Evolutionary conservation across 352 stramenopile species (phyloP).

Genomic region (Phytopythium helicoides): DNA sequence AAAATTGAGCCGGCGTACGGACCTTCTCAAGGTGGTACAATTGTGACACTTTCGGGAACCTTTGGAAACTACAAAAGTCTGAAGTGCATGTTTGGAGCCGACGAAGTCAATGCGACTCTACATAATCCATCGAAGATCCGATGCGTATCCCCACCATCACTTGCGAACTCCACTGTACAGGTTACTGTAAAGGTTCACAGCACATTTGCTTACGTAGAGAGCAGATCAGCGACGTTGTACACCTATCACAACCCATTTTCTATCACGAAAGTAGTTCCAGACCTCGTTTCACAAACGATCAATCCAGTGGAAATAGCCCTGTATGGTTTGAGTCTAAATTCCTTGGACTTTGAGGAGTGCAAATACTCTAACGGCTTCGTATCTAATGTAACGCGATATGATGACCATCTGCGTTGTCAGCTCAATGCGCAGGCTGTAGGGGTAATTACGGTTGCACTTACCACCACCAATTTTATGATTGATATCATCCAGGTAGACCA

Average conservation of each 20-base stretch:
- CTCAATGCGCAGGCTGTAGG: constrained; percentile 32
- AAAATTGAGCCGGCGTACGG: constrained; percentile 25
- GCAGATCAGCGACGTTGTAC: constrained; percentile 13
- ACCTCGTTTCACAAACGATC: constrained; percentile 26
- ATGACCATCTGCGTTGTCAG: constrained; percentile 15
- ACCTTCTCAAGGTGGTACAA: constrained; percentile 31
- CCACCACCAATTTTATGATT: constrained; percentile 5
- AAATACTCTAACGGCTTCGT: constrained; percentile 19
- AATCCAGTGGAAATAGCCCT: constrained; percentile 20
- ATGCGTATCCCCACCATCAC: constrained; percentile 25
- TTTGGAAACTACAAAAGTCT: constrained; percentile 28
- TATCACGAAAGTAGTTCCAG: constrained; percentile 25
- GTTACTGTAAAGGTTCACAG: constrained; percentile 23
- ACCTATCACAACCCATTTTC: constrained; percentile 20
- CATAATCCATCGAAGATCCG: constrained; percentile 26
- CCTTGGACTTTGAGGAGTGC: constrained; percentile 18
- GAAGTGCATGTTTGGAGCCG: constrained; percentile 42
- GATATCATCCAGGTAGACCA: constrained; percentile 17
- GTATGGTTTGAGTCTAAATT: constrained; percentile 22
- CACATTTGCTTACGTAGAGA: constrained; percentile 21
- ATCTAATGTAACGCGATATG: neutral
- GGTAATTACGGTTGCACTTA: constrained; percentile 20
- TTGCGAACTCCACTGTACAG: constrained; percentile 9
- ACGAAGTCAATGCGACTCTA: constrained; percentile 13
- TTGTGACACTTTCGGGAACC: constrained; percentile 33